Base-by-base conservation (phyloP, 2,329 filamentous ascomycete genomes). In the Scedosporium dehoogii region DNA sequence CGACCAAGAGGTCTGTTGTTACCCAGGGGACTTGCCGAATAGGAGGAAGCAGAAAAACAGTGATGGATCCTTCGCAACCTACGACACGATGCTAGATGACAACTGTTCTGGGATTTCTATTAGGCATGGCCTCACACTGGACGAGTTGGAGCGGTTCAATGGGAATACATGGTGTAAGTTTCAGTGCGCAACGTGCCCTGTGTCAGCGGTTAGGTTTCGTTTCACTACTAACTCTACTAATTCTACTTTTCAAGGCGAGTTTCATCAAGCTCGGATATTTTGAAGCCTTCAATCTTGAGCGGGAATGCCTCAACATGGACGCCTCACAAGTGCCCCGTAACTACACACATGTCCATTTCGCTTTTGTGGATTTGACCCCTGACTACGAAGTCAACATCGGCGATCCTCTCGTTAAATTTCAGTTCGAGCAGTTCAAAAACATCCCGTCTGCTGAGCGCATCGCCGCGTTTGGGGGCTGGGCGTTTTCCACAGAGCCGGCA, bases 81-180 rank as follows among this genome's bases (percentile, higher is more conserved):
- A 79, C 64, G 67, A 64, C 4, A 66, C 78, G 14, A 44, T 72
- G n/a, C 33, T 57, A 0, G 65, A 64, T 1, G 78, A 80, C 48
- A 68, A 44, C 27, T 81, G 76, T 66, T 58, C 64, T 14, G 61
- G 10, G 3, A 69, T 81, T 53, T 74, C 73, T 1, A 64, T 67
- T 2, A 60, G 61, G 0, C 63, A 78, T 64, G 4, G 48, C 14
- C 48, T 65, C 81, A 4, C 77, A 71, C 0, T 63, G 69, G 0
- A 65, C 69, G 0, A 68, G 3, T 71, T 83, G 16, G 70, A 75
- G 25, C 44, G 61, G 9, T 68, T 69, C 14, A 77, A 77, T 67
- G 73, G 70, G 60, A 67, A 74, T 53, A 75, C 74, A 0, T 76
- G 74, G 74, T 73, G 71, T 0, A 77, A 73, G 69, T 66, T 74